Base-by-base conservation (phyloP, 2,329 filamentous ascomycete species). In the Aspergillus felis region DNA sequence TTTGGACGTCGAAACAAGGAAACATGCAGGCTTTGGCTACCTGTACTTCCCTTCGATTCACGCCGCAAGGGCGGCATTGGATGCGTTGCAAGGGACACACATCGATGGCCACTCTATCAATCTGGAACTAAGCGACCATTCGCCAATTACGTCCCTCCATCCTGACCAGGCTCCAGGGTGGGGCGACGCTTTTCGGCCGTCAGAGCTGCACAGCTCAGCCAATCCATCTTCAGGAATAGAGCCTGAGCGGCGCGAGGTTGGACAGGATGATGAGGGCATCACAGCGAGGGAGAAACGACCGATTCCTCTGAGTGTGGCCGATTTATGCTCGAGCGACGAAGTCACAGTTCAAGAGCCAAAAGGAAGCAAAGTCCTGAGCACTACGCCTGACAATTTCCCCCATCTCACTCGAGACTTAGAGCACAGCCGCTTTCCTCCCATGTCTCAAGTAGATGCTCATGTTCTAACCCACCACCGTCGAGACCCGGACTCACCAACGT, bases 91-190 rank as follows among this genome's bases (percentile, higher is more conserved):
- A 56, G 72, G 74, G 29, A 58, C 63, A 14, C 57, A 68, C 55
- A 72, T 77, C 59, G 72, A 75, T 60, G 74, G 73, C 2, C 72
- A 75, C 50, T 67, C 71, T 6, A 72, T 77, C 53, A 76, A 76
- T 56, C 62, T 77, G 25, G 74, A 77, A 55, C 71, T 70, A 53
- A 73, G 70, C 54, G 67, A 76, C 47, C 63, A 64, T 56, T 53
- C 61, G 7, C 66, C 68, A 2, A 67, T 70, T 52, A 50, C 59
- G 22, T 46, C 41, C 35, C 35, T 66, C 17, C 55, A 55, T 49
- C n/a, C 22, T 47, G 22, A 24, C 12, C 44, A 25, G 28, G 48
- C 6, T 22, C 22, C 49, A 35, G 42, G 42, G 9, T 35, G 44
- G 25, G 6, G 42, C 17, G 12, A 5, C 10, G 35, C 54, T 10